A percentile compares a stretch with the other conserved stretches of the same genome.
Evolutionary conservation across 306 rosid species (phyloP).

Genomic region (Pterocarpus santalinus): DNA sequence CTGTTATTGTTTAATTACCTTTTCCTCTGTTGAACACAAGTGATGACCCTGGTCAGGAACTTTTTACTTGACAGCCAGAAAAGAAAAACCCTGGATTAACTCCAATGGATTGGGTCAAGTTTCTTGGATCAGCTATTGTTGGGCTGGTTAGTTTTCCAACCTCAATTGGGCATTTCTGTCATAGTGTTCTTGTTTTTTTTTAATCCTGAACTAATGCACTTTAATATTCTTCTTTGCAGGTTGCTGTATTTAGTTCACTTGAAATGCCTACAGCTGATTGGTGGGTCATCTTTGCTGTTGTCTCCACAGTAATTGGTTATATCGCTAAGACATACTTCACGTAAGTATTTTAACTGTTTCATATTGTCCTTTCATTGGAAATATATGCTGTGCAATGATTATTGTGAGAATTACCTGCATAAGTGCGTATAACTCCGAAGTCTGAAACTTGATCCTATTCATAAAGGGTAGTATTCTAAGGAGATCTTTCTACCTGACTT

Average conservation of each 20-base stretch:
- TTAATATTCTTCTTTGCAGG: constrained; percentile 60
- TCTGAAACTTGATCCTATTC: constrained; percentile 5
- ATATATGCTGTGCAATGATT: constrained; percentile 11
- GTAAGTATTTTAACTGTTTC: constrained; percentile 55
- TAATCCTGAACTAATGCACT: constrained; percentile 43
- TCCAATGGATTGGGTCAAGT: constrained; percentile 99
- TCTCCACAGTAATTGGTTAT: constrained; percentile 90
- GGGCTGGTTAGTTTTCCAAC: constrained; percentile 78
- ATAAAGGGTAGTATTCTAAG: constrained; percentile 4
- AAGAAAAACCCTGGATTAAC: constrained; percentile 98
- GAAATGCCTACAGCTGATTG: constrained; percentile 89
- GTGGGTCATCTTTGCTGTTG: constrained; percentile 83
- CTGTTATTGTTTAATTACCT: constrained; percentile 54
- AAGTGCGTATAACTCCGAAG: background rate
- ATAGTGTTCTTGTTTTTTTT: constrained; percentile 21
- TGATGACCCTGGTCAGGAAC: constrained; percentile 46
- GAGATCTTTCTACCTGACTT: background rate
- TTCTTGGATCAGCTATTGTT: constrained; percentile 86
- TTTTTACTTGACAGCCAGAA: constrained; percentile 79
- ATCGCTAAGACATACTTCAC: constrained; percentile 92
- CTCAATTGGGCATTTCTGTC: constrained; percentile 19
- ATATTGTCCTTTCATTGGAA: background rate
- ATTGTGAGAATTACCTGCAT: constrained; percentile 21
- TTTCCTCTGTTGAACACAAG: constrained; percentile 34
- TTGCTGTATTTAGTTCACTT: constrained; percentile 83